Base-by-base conservation (phyloP, 202 grass and related monocot species). In the Tripidium arundinaceum region DNA sequence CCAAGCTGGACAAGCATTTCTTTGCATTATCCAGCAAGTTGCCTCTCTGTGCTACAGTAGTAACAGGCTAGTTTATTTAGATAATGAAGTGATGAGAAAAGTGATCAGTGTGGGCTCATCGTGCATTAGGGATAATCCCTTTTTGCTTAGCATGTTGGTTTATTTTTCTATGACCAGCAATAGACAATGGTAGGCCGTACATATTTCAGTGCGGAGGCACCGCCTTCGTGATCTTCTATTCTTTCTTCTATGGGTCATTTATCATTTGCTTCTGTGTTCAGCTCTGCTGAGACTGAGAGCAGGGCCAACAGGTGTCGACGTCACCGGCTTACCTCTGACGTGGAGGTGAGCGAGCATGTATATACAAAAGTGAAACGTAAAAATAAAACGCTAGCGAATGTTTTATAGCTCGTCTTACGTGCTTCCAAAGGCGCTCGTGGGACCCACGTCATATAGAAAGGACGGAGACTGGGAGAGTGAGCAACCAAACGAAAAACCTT, bases 1-100 rank as follows among this genome's bases (percentile, higher is more conserved):
- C 70, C 29, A 37, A 76, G 65, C 58, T 81, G 77, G 64, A 71
- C 64, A 65, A 22, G 36, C 70, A 75, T 63, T 88, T 88, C 63
- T 76, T 50, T 76, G 77, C 77, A 81, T 84, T 84, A 84, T 84
- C 86, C 62, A 70, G 58, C 75, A 69, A 83, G 73, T 76, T 78
- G 45, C 33, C 12, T 71, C 77, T 14, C 62, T 50, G 19, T 47
- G 37, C 70, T 63, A 38, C 41, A 40, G 27, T 69, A 55, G 45
- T 63, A 78, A 38, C 65, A 54, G 42, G 36, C 42, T 77, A 49
- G 21, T 47, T 62, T 41, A 12, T 54, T 55, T 58, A 21, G 57
- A 63, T 71, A 58, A 58, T n/a, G 11, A 68, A 58, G 24, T 67
- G 45, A 27, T 5, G 22, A 67, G 62, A 24, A 39, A 62, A 75